These are phyloP conservation scores for Suillus subalutaceus DNA, from an alignment of 768 basidiomycete species.

Conservation along the genomic window DNA sequence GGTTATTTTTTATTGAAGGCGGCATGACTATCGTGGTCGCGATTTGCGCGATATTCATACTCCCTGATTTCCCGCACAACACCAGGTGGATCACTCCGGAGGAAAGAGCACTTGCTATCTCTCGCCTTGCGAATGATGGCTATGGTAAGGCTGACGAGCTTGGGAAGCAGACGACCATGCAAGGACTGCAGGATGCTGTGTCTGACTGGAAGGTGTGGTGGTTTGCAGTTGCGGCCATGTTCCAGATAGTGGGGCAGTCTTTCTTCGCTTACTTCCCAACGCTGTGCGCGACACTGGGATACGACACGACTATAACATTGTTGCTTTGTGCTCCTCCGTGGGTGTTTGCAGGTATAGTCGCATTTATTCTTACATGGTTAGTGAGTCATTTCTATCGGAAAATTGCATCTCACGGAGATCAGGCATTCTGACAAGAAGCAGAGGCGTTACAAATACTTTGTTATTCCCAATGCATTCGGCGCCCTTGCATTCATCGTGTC, in stretches of 20 bases:
- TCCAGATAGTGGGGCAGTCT: not conserved
- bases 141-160: slow-evolving; percentile 53
- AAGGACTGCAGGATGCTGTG: slow-evolving; percentile 58
- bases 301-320: not conserved
- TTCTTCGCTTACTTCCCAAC: not conserved
- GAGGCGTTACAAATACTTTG: not conserved
- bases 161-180: slow-evolving; percentile 25
- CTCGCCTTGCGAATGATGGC: slow-evolving; percentile 36
- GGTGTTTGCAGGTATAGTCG: not conserved
- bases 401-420: not conserved
- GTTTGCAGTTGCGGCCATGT: slow-evolving; percentile 57
- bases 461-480: not conserved
- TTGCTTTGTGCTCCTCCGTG: slow-evolving; percentile 2
- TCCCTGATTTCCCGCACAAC: slow-evolving; percentile 41
- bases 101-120: slow-evolving; percentile 34
- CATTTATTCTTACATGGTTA: not conserved
- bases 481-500: not conserved
- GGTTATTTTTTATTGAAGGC: slow-evolving; percentile 35
- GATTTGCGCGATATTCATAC: slow-evolving; percentile 35
- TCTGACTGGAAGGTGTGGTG: slow-evolving; percentile 84
- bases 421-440: not conserved
- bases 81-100: slow-evolving; percentile 34
- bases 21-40: slow-evolving; percentile 37
- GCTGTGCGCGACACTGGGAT: slow-evolving; percentile 1
- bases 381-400: not conserved